These are phyloP conservation scores for Trypanosoma avium DNA, from an alignment of 208 protist genomes.

Conservation along the genomic window DNA sequence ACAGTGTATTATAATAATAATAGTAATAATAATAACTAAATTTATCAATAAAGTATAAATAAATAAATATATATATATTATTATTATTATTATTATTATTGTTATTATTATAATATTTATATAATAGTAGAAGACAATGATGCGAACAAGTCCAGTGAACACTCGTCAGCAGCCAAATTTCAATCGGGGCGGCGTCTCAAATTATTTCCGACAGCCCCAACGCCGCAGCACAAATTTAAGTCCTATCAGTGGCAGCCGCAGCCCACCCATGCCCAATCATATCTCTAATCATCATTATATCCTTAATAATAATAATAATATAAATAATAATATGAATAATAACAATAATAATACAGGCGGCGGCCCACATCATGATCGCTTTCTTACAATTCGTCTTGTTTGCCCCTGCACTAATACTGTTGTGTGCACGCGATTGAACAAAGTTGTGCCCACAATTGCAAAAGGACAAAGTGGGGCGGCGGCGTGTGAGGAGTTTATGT, in stretches of 20 bases:
- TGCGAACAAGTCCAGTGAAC: slow-evolving; percentile 6
- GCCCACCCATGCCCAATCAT: too few relatives aligned
- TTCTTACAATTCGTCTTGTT: slow-evolving; percentile 20
- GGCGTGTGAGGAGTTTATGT: slow-evolving; percentile 70
- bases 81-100: too few relatives aligned
- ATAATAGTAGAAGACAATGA: too few relatives aligned
- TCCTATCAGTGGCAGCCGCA: slow-evolving; percentile 3
- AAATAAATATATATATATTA: too few relatives aligned
- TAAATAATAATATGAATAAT: too few relatives aligned
- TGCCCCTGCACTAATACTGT: slow-evolving; percentile 17
- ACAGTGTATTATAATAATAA: too few relatives aligned
- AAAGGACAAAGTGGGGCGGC: slow-evolving; percentile 25
- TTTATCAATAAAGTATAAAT: too few relatives aligned
- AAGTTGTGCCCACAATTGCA: slow-evolving; percentile 15
- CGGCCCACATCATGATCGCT: slow-evolving; percentile 13
- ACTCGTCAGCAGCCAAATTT: background rate
- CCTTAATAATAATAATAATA: too few relatives aligned
- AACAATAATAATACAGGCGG: too few relatives aligned
- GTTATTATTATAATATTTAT: too few relatives aligned
- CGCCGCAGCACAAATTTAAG: slow-evolving; percentile 10
- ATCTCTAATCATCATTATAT: too few relatives aligned
- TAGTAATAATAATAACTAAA: too few relatives aligned
- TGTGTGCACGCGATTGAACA: slow-evolving; percentile 14
- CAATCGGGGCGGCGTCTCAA: background rate
- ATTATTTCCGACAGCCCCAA: slow-evolving; percentile 18